phyloP scores from a whole-genome alignment of 1,139 yeast genomes.

The Arxiozyma telluris region DNA sequence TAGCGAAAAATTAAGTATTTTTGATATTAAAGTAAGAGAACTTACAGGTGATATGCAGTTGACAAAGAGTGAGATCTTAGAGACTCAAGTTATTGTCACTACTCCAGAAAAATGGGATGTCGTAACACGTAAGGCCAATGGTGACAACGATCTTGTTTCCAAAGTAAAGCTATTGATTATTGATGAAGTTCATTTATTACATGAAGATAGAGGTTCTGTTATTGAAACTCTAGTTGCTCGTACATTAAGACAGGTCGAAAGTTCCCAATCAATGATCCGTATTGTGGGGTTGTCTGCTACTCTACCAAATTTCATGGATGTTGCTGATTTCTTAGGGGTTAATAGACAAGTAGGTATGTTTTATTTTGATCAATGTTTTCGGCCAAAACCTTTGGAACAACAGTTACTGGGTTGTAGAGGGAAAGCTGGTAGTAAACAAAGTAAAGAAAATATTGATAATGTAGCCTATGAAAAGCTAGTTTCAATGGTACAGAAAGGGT shows the following conservation, averaged over 20 bases:
- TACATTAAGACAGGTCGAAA: constrained; percentile 88
- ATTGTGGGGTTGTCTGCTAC: constrained; percentile 98
- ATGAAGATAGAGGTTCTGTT: constrained; percentile 97
- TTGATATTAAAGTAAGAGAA: constrained; percentile 80
- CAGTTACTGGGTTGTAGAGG: constrained; percentile 82
- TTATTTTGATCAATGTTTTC: constrained; percentile 82
- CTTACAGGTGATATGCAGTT: constrained; percentile 97
- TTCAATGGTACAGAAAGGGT: constrained; percentile 58
- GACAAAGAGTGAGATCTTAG: constrained; percentile 69
- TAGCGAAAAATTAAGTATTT: constrained; percentile 66
- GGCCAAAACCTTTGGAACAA: constrained; percentile 92
- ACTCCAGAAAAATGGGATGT: constrained; percentile 99
- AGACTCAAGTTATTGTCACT: constrained; percentile 87
- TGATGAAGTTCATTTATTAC: constrained; percentile 93
- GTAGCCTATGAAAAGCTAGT: constrained; percentile 70
- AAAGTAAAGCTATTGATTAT: constrained; percentile 80
- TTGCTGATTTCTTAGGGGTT: constrained; percentile 90
- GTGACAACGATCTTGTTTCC: constrained; percentile 78
- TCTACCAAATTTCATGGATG: constrained; percentile 86
- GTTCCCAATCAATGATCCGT: constrained; percentile 87
- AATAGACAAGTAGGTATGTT: constrained; percentile 86
- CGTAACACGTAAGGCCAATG: constrained; percentile 74
- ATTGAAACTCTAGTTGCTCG: constrained; percentile 94
- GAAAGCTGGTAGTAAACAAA: constrained; percentile 64
- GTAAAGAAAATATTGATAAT: constrained; percentile 68